These are phyloP conservation scores for Myrmaecium sp. DNA, from an alignment of 2,329 filamentous ascomycete species.

Conservation along the genomic window DNA sequence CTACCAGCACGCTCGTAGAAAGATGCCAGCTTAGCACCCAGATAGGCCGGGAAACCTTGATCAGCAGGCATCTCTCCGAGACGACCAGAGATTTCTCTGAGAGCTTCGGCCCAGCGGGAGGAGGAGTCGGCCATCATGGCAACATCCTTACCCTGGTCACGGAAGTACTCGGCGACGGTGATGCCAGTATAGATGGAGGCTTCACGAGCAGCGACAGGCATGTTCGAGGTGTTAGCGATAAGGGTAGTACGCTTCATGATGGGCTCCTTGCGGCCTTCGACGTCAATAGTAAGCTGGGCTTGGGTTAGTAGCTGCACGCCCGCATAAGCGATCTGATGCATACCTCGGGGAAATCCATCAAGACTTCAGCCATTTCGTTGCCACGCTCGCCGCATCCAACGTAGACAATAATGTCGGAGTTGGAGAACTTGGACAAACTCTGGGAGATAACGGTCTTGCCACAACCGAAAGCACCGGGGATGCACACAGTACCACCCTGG, in stretches of 20 bases:
- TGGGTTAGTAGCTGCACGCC: conserved; percentile 8
- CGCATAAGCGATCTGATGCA: conserved; percentile 4
- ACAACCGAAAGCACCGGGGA: conserved; percentile 94
- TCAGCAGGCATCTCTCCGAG: conserved; percentile 99
- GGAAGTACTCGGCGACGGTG: conserved; percentile 89
- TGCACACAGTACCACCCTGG: conserved; percentile 92
- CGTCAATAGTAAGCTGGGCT: conserved; percentile 65
- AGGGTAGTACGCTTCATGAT: conserved; percentile 99
- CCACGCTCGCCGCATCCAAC: conserved; percentile 85
- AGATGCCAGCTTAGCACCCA: conserved; percentile 89
- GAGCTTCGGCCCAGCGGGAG: conserved; percentile 94
- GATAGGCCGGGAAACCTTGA: conserved; percentile 96
- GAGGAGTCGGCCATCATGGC: conserved; percentile 99
- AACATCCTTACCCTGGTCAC: conserved; percentile 91
- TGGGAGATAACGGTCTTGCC: conserved; percentile 99
- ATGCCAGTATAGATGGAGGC: conserved; percentile 98
- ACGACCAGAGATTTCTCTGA: conserved; percentile 97
- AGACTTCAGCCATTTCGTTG: conserved; percentile 98
- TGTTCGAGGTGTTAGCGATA: conserved; percentile 98
- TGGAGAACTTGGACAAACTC: conserved; percentile 98
- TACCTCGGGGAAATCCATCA: conserved; percentile 96
- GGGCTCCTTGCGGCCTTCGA: conserved; percentile 86
- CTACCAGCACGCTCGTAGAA: conserved; percentile 98
- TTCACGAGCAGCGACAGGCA: conserved; percentile 96
- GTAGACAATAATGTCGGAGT: conserved; percentile 97